Conservation (phyloP, 2,329 filamentous ascomycete species). For the Sarocladium kiliense region DNA sequence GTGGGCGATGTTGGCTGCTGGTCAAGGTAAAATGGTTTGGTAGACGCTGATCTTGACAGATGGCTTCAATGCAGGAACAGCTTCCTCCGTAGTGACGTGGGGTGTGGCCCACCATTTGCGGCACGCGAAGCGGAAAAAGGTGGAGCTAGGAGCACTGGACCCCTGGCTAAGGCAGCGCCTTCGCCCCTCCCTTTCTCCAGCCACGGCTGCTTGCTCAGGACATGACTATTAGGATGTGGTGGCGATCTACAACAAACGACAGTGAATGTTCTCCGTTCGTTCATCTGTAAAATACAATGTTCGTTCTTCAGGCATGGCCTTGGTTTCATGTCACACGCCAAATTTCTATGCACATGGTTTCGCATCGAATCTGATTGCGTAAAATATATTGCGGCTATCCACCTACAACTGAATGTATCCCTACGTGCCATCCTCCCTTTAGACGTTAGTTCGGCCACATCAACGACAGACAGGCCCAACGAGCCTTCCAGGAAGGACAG, state of each 20-base stretch:
- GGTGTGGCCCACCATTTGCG: background rate
- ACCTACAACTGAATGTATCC: conserved; percentile 10
- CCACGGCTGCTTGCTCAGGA: no score
- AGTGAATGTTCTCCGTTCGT: no score
- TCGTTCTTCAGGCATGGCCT: no score
- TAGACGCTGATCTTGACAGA: conserved; percentile 12
- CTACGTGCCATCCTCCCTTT: background rate
- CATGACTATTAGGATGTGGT: no score
- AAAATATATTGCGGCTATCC: conserved; percentile 10
- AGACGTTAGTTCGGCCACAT: conserved; percentile 4
- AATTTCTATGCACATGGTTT: no score
- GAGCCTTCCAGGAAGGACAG: background rate
- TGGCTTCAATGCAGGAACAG: conserved; percentile 12
- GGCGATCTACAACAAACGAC: no score
- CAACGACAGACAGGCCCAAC: conserved; percentile 3
- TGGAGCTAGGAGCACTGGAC: conserved; percentile 6
- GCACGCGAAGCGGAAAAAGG: background rate
- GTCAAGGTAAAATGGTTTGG: background rate
- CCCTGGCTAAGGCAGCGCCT: background rate
- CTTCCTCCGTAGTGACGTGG: background rate
- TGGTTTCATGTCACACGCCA: no score
- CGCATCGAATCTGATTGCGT: conserved; percentile 8
- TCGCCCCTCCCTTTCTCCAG: no score
- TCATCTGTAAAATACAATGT: no score
- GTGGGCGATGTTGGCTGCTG: background rate